phyloP scores from a whole-genome alignment of 2,329 filamentous ascomycete species.

The Penicillium concentricum region DNA sequence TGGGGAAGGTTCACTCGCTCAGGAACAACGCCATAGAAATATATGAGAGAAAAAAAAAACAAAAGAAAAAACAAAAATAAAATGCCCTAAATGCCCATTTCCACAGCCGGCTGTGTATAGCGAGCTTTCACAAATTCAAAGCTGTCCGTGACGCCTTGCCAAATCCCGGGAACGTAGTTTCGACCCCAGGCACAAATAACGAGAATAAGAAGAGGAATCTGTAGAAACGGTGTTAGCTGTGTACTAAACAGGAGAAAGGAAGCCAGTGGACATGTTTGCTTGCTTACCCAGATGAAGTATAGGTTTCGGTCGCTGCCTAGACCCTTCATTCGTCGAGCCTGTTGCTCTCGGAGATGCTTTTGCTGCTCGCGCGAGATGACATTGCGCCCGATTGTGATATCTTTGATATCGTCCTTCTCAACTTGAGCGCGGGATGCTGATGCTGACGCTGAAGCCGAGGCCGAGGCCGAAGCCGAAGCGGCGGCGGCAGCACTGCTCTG shows the following conservation, averaged over 20 bases:
- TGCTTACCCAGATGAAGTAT: conserved; percentile 55
- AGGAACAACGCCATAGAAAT: conserved; percentile 17
- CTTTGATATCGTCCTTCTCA: conserved; percentile 38
- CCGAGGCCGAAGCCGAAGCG: background rate
- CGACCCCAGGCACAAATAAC: conserved; percentile 48
- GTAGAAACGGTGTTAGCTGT: background rate
- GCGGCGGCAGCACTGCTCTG: conserved; percentile 22
- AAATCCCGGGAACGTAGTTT: conserved; percentile 44
- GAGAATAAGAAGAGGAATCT: conserved; percentile 50
- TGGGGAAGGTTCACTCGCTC: conserved; percentile 12
- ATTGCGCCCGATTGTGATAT: conserved; percentile 45
- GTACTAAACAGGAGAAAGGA: conserved; percentile 18
- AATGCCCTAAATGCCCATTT: conserved; percentile 28
- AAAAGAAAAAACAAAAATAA: conserved; percentile 14
- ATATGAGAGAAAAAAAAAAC: conserved; percentile 14
- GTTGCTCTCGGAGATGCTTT: conserved; percentile 47
- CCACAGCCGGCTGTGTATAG: conserved; percentile 35
- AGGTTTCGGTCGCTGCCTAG: conserved; percentile 52
- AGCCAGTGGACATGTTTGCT: background rate
- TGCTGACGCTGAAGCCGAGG: conserved; percentile 19
- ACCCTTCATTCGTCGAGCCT: conserved; percentile 50
- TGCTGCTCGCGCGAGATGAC: conserved; percentile 47
- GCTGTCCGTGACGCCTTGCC: conserved; percentile 38
- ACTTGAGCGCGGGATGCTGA: conserved; percentile 17
- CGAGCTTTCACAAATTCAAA: conserved; percentile 41